phyloP scores from a whole-genome alignment of 2,329 filamentous ascomycete genomes.

The Delphinella strobiligena region DNA sequence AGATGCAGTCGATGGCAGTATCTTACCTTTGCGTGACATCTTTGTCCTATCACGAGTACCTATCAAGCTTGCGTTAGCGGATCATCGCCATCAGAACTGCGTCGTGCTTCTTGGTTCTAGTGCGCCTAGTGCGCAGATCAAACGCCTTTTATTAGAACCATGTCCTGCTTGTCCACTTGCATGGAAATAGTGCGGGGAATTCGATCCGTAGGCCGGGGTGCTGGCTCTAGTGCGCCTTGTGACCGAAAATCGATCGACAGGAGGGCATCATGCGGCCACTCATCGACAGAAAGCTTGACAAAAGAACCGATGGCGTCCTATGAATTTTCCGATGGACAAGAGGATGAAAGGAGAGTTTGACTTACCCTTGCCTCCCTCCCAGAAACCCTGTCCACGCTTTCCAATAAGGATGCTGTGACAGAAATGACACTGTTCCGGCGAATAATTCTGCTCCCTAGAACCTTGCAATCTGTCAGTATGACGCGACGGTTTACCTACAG shows the following conservation, averaged over 20 bases:
- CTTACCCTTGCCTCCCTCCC: slow-evolving; percentile 64
- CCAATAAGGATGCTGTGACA: slow-evolving; percentile 61
- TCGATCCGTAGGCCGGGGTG: not conserved
- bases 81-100: not conserved
- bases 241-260: not conserved
- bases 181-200: not conserved
- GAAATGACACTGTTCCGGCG: slow-evolving; percentile 61
- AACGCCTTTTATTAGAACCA: too few relatives aligned
- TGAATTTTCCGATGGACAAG: not conserved
- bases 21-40: slow-evolving; percentile 59
- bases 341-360: slow-evolving; percentile 1
- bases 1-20: too few relatives aligned
- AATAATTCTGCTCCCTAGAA: slow-evolving; percentile 68
- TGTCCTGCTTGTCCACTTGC: too few relatives aligned
- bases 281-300: not conserved
- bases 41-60: slow-evolving; percentile 58
- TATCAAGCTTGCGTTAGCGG: slow-evolving; percentile 8
- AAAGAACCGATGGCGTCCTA: not conserved
- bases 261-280: not conserved
- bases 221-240: not conserved
- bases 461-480: too few relatives aligned
- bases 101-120: too few relatives aligned
- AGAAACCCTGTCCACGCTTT: slow-evolving; percentile 58
- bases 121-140: too few relatives aligned
- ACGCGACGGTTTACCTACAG: too few relatives aligned